Conservation (phyloP, 768 basidiomycete genomes). For the Lactarius tabidus region DNA sequence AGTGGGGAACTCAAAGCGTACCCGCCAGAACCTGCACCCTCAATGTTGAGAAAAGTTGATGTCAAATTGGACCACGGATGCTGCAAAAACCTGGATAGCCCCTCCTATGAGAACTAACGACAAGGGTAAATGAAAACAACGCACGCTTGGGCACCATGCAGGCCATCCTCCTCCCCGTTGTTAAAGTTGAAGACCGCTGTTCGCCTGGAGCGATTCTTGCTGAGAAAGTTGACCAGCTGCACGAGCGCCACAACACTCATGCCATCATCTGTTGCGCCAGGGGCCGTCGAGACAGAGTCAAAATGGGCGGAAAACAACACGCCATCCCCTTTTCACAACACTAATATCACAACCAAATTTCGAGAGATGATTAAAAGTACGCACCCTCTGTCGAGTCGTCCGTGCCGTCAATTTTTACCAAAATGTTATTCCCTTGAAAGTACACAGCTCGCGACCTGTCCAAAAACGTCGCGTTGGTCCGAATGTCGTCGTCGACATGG, state of each 20-base stretch:
- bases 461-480: slow-evolving; percentile 46
- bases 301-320: slow-evolving; percentile 80
- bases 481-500: slow-evolving; percentile 47
- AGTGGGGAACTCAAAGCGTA: slow-evolving; percentile 31
- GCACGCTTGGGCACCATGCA: slow-evolving; percentile 69
- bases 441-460: slow-evolving; percentile 36
- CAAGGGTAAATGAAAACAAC: slow-evolving; percentile 23
- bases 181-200: slow-evolving; percentile 82
- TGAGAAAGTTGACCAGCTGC: slow-evolving; percentile 51
- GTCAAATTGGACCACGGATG: slow-evolving; percentile 72
- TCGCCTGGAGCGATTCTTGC: slow-evolving; percentile 44
- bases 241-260: slow-evolving; percentile 67
- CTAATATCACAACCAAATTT: not conserved
- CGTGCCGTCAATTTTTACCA: slow-evolving; percentile 59
- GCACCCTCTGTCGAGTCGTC: slow-evolving; percentile 33
- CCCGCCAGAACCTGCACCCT: slow-evolving; percentile 80
- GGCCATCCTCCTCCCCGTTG: slow-evolving; percentile 77
- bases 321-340: slow-evolving; percentile 32
- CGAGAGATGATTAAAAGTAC: not conserved
- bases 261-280: slow-evolving; percentile 75
- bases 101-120: not conserved
- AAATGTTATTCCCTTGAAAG: slow-evolving; percentile 64
- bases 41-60: slow-evolving; percentile 72
- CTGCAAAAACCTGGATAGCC: slow-evolving; percentile 50
- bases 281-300: slow-evolving; percentile 73